A percentile compares a stretch with the other conserved stretches of the same genome.
These are phyloP conservation scores for Dactylonectria estremocensis DNA, from an alignment of 2,329 filamentous ascomycete species.

Conservation along the genomic window DNA sequence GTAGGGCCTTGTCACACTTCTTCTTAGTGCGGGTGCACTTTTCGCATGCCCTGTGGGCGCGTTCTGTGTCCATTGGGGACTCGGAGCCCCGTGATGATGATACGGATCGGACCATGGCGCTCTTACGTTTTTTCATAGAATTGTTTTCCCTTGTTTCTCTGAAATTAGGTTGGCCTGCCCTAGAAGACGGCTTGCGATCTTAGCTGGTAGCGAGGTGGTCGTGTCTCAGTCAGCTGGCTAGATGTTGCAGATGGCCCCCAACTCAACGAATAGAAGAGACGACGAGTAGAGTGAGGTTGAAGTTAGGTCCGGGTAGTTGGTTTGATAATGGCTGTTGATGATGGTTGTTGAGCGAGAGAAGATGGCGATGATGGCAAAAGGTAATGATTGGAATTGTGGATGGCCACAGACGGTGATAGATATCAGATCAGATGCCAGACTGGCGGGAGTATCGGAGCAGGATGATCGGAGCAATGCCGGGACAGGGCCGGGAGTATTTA, in stretches of 20 bases:
- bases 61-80: constrained; percentile 51
- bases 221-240: not conserved
- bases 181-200: not conserved
- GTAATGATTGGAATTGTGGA: not conserved
- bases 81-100: constrained; percentile 49
- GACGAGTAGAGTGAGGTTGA: not conserved
- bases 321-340: no score
- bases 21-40: constrained; percentile 58
- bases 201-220: not conserved
- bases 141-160: constrained; percentile 4
- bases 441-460: not conserved
- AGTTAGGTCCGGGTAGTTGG: not conserved
- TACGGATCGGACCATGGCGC: constrained; percentile 44
- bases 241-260: not conserved
- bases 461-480: constrained; percentile 7
- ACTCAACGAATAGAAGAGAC: not conserved
- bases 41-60: constrained; percentile 56
- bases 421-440: not conserved
- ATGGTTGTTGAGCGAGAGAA: no score
- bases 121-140: constrained; percentile 36
- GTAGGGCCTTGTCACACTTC: constrained; percentile 57
- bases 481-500: constrained; percentile 5
- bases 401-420: not conserved
- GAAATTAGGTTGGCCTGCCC: not conserved
- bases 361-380: not conserved